Evolutionary conservation across 495 filamentous ascomycete species (phyloP).

Genomic region (Tuber umbilicatum): DNA sequence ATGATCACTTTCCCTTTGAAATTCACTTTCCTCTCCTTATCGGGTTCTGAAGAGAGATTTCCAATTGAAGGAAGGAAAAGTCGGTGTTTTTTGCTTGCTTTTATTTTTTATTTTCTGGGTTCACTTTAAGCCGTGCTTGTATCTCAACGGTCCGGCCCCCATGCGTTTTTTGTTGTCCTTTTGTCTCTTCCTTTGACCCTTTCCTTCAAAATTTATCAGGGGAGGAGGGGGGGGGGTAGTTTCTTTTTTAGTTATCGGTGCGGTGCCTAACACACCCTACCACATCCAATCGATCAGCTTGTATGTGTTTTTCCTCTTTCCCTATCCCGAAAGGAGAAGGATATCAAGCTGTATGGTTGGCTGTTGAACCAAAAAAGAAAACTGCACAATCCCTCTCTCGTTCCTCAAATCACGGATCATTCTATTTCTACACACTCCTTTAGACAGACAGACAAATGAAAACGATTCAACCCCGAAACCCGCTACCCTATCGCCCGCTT

Average conservation of each 20-base stretch:
- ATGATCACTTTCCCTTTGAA: neutral
- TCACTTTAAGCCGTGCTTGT: neutral
- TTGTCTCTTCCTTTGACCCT: neutral
- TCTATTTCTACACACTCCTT: constrained; percentile 1
- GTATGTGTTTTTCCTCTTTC: neutral
- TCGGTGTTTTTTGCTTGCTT: neutral
- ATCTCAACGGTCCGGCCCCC: neutral
- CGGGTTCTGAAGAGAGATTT: neutral
- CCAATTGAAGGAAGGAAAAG: constrained; percentile 2
- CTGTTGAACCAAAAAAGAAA: neutral
- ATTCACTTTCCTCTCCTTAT: neutral
- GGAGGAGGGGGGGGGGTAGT: neutral
- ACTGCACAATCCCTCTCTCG: neutral
- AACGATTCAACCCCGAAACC: neutral
- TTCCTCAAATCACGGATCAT: neutral
- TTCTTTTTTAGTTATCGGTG: neutral
- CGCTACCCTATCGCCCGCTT: neutral
- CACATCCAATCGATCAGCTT: neutral
- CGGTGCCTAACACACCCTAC: neutral
- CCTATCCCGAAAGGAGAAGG: neutral
- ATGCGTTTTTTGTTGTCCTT: neutral
- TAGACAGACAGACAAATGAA: neutral
- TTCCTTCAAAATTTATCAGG: neutral
- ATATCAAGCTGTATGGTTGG: neutral
- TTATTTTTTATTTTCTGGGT: neutral